phyloP scores from a whole-genome alignment of 75 land plant genomes.

The Cryptomeria japonica region DNA sequence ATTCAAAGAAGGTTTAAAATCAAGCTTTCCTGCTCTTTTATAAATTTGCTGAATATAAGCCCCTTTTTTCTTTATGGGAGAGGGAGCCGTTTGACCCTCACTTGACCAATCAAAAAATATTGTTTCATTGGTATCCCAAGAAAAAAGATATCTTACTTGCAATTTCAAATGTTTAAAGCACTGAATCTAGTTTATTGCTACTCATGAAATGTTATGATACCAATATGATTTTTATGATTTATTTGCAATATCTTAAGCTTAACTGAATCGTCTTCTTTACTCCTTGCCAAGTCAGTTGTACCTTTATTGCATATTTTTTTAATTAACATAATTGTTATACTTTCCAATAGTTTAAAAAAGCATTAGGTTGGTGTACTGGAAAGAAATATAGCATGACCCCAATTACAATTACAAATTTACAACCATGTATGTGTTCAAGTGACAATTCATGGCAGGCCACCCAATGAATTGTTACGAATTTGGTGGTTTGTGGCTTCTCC shows the following conservation, averaged over 20 bases:
- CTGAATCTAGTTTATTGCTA: neutral
- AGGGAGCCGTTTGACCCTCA: neutral
- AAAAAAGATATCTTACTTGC: neutral
- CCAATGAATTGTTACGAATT: neutral
- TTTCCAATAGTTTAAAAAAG: neutral
- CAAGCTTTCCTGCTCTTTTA: neutral
- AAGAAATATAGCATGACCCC: neutral
- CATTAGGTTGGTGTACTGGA: neutral
- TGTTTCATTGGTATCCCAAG: neutral
- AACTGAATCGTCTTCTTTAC: neutral
- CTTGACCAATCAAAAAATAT: neutral
- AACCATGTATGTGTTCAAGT: neutral
- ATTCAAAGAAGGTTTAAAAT: neutral
- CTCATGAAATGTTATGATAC: neutral
- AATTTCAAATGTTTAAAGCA: neutral
- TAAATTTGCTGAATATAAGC: neutral
- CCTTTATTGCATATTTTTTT: neutral
- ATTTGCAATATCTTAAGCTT: neutral
- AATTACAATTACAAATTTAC: neutral
- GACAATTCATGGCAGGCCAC: neutral
- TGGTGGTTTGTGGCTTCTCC: neutral
- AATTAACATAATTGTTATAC: neutral
- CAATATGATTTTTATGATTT: neutral
- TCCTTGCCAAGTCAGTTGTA: neutral
- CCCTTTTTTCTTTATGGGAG: neutral